phyloP scores from a whole-genome alignment of 2,329 filamentous ascomycete species.

The Aspergillus jensenii region DNA sequence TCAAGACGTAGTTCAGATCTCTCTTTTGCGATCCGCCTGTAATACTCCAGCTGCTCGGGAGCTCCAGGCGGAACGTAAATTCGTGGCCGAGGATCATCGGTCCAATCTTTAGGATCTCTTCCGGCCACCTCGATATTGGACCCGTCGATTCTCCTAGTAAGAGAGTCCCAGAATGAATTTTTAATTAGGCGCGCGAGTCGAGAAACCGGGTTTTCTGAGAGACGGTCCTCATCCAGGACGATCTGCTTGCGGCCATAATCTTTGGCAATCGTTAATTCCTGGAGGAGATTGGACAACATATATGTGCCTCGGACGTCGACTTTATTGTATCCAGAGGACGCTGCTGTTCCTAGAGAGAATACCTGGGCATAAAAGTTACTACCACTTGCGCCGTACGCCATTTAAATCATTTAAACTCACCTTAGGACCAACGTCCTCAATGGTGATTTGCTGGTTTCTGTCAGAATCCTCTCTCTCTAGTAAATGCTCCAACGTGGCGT shows the following conservation, averaged over 20 bases:
- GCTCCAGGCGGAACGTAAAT: slow-evolving; percentile 87
- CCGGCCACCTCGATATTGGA: slow-evolving; percentile 78
- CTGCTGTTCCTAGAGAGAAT: slow-evolving; percentile 78
- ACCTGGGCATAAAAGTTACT: slow-evolving; percentile 53
- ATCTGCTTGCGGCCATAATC: slow-evolving; percentile 88
- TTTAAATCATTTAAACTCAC: slow-evolving; percentile 38
- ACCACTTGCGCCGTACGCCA: not conserved
- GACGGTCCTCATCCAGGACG: slow-evolving; percentile 81
- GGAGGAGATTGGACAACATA: slow-evolving; percentile 92
- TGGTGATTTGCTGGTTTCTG: slow-evolving; percentile 93
- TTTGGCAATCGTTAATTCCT: slow-evolving; percentile 90
- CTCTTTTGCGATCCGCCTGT: slow-evolving; percentile 73
- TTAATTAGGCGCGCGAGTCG: slow-evolving; percentile 82
- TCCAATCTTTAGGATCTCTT: slow-evolving; percentile 94
- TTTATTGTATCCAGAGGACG: slow-evolving; percentile 79
- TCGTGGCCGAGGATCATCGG: slow-evolving; percentile 78
- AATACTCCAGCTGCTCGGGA: slow-evolving; percentile 87
- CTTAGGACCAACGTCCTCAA: slow-evolving; percentile 93
- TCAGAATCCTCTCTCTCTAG: slow-evolving; percentile 89
- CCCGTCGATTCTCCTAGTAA: slow-evolving; percentile 87
- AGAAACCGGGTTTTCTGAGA: slow-evolving; percentile 94
- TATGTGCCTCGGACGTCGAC: slow-evolving; percentile 95
- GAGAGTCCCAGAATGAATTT: slow-evolving; percentile 86
- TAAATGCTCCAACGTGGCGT: slow-evolving; percentile 75
- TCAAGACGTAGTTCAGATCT: slow-evolving; percentile 84